These are phyloP conservation scores for Paraurostyla sp. DNA, from an alignment of 73 alveolate genomes.

Conservation along the genomic window DNA sequence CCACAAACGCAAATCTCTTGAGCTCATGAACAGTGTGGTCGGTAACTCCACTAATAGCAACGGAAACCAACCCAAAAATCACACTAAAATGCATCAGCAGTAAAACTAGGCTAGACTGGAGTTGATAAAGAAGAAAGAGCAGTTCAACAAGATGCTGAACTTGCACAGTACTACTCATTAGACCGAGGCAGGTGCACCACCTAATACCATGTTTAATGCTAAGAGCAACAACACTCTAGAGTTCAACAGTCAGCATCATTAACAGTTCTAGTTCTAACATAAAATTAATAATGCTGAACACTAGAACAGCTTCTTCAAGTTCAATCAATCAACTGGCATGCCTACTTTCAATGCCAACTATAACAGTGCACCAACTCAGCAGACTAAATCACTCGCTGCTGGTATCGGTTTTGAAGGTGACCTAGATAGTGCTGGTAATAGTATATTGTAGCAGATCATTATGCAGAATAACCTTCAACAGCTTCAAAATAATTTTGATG, in stretches of 20 bases:
- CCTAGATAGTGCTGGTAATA: not conserved
- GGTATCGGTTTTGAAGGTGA: not conserved
- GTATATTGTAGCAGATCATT: not conserved
- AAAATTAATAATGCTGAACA: not conserved
- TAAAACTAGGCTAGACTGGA: conserved; percentile 27
- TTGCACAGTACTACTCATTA: not conserved
- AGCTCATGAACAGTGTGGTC: not conserved
- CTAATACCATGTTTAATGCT: not conserved
- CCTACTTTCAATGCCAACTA: not conserved
- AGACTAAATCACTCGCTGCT: not conserved
- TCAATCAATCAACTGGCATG: not conserved
- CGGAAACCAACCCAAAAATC: conserved; percentile 15
- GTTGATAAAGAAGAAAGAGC: conserved; percentile 7
- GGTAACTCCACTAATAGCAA: not conserved
- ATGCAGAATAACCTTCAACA: too few relatives aligned
- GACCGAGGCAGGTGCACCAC: not conserved
- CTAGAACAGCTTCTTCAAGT: conserved; percentile 25
- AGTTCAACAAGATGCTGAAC: conserved; percentile 29
- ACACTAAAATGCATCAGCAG: too few relatives aligned
- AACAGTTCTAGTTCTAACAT: not conserved
- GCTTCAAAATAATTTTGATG: too few relatives aligned
- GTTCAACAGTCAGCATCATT: not conserved
- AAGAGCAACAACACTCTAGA: not conserved
- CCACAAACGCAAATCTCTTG: conserved; percentile 27
- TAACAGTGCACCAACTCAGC: not conserved